Evolutionary conservation across 75 land plant genomes (phyloP).

Genomic region (Selaginella moellendorffii): DNA sequence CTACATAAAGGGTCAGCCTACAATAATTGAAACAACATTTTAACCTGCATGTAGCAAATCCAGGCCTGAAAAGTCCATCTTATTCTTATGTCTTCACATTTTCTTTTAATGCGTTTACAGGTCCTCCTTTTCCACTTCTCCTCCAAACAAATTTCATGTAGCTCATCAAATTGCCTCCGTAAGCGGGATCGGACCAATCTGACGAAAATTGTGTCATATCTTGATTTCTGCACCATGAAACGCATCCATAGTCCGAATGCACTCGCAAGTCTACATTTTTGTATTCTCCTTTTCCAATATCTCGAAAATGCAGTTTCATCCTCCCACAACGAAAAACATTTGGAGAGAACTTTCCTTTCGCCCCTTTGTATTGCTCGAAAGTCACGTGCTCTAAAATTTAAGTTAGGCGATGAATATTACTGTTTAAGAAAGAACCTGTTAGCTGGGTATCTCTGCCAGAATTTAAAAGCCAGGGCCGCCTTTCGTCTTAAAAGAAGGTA

Average conservation of each 20-base stretch:
- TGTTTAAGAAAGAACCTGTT: background rate
- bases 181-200: background rate
- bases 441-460: background rate
- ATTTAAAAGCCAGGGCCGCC: background rate
- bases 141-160: background rate
- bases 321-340: background rate
- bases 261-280: background rate
- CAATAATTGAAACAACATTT: background rate
- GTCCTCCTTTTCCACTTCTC: constrained; percentile 7
- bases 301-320: background rate
- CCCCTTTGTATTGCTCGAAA: background rate
- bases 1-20: background rate
- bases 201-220: background rate
- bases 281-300: background rate
- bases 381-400: background rate
- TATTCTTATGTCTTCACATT: background rate
- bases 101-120: background rate
- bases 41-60: constrained; percentile 28
- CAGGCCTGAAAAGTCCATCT: constrained; percentile 18
- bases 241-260: background rate
- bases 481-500: background rate
- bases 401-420: background rate
- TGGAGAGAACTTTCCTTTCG: background rate
- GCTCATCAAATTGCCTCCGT: background rate
- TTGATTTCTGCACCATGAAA: background rate